Evolutionary conservation across 75 land plant genomes (phyloP).

Genomic region (Picea glauca): DNA sequence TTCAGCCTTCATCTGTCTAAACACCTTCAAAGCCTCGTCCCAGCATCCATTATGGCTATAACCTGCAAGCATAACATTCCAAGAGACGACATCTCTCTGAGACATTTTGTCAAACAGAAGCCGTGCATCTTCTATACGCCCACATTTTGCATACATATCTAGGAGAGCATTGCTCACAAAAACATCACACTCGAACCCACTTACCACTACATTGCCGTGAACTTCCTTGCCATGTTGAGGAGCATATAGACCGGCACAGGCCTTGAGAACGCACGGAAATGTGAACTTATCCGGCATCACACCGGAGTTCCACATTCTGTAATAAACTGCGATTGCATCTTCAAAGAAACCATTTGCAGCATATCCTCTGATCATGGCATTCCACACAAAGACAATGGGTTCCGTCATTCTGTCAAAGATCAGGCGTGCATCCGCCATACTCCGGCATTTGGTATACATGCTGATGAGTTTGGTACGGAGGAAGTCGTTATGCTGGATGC

Average conservation of each 20-base stretch:
- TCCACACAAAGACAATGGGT: background rate
- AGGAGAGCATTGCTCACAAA: conserved; percentile 25
- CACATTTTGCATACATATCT: conserved; percentile 53
- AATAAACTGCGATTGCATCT: background rate
- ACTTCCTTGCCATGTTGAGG: conserved; percentile 9
- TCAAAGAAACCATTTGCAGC: background rate
- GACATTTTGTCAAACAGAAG: conserved; percentile 31
- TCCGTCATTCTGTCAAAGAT: background rate
- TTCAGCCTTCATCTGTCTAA: conserved; percentile 22
- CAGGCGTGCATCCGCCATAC: background rate
- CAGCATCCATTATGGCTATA: conserved; percentile 40
- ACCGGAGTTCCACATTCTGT: background rate
- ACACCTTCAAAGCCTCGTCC: conserved; percentile 34
- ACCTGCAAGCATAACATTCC: conserved; percentile 71
- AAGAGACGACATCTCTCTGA: conserved; percentile 43
- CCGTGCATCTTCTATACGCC: conserved; percentile 29
- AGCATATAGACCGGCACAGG: conserved; percentile 7
- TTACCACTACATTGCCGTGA: conserved; percentile 3
- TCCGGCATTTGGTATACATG: background rate
- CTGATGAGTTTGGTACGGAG: background rate
- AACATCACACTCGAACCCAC: conserved; percentile 1
- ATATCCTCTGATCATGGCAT: background rate
- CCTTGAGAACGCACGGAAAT: conserved; percentile 13
- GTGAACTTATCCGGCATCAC: background rate
- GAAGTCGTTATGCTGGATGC: background rate